Evolutionary conservation across 495 filamentous ascomycete species (phyloP), one percentile per base, ranked within the genome.

Genomic region (Penicillium roqueforti): DNA sequence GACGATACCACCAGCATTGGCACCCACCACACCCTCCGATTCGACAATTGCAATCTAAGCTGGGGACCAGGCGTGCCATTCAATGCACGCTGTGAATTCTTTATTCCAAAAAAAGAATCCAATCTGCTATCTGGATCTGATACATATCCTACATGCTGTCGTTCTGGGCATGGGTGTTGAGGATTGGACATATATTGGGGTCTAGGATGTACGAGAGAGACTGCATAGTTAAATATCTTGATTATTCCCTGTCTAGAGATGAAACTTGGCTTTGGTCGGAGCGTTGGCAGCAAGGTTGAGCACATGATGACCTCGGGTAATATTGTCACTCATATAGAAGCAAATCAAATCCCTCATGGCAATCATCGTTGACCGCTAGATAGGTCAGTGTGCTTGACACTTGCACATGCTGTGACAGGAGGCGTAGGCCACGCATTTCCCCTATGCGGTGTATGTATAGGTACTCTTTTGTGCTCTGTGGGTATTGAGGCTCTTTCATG

Each of bases 11-110:
- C 19, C 8, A 22, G 8, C 29, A 19, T 26, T 8, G 19, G 37
- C 19, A 18, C n/a, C 28, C 23, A 51, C 46, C 16, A 25, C 29
- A 10, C 23, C n/a, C 19, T 59, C 56, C 41, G 46, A 55, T 59
- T 59, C 46, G 56, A 37, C 9, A 37, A 51, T 54, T 58, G 23
- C 5, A 14, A 58, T 51, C 23, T 7, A 40, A 47, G 38, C 56
- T n/a, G 25, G 38, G 29, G 36, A 29, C 36, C 25, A 22, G 13
- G 18, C 19, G 42, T 40, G 32, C 54, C 40, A 11, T 42, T 22
- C 11, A 20, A 8, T 48, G 18, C 25, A 37, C 26, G 34, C 29
- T 23, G 14, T 32, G 25, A 22, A 36, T n/a, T 6, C 13, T 29
- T 16, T 50, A 11, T 20, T 49, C 10, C 7, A n/a, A 18, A 29